Base-by-base conservation (phyloP, 2,329 filamentous ascomycete species). In the Coleophoma eucalyptorum region DNA sequence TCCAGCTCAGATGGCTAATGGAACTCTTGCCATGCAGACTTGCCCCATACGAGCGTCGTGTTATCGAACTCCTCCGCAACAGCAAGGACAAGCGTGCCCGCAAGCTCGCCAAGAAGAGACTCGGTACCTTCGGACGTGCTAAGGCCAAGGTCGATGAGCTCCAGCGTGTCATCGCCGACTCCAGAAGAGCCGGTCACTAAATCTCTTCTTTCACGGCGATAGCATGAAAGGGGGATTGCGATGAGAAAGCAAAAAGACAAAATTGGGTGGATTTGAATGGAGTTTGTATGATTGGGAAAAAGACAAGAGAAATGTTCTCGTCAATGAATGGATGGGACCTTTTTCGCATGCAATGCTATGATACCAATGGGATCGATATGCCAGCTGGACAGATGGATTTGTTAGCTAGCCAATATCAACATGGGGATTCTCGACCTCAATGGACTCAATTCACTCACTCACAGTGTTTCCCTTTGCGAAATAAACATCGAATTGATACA, bases 101-200 rank as follows among this genome's bases (percentile, higher is more conserved):
- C 68, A 97, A 97, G 87, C 89, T 97, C 71, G 93, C 93, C 70
- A 97, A 97, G 92, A 97, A 96, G 89, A 87, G 93, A 88, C 92
- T 99, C 81, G 94, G 94, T 74, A 97, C 94, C 67, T 97, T 97
- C 78, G 89, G 90, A 72, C 93, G 94, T 76, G 93, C 93, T 72
- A 99, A 99, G 93, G 87, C 84, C 75, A 99, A 99, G 93, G 94
- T 99, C 66, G 94, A 99, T 74, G 93, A 97, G 81, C 90, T 99
- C 80, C 90, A 91, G 80, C 86, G 90, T 70, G 89, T 99, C 77
- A 99, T 99, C 73, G 90, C 93, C 69, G 94, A 97, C 82, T 87
- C 92, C 72, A 92, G 93, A 78, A 81, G 86, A 72, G 78, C 83
- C 58, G 84, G 77, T 75, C 84, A 86, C 77, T 87, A 86, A 80